Percentiles rank a stretch among this genome's conserved stretches.
These are phyloP conservation scores for Naematelia encephala DNA, from an alignment of 768 basidiomycete genomes.

Conservation along the genomic window DNA sequence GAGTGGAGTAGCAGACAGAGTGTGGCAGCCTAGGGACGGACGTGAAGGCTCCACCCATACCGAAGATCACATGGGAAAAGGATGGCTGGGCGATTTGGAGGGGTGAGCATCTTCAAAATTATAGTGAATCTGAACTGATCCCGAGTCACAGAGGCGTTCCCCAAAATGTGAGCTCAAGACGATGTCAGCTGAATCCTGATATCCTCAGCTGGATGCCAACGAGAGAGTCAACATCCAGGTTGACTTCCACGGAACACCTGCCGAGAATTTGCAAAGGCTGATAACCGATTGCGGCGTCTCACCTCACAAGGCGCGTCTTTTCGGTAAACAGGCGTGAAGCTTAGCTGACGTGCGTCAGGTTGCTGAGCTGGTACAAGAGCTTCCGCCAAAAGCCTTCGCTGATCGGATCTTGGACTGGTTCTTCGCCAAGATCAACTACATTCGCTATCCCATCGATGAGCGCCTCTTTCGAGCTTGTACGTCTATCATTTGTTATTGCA, in stretches of 20 bases:
- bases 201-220: slow-evolving; percentile 29
- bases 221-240: slow-evolving; percentile 40
- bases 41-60: neutral
- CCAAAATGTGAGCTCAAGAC: slow-evolving; percentile 25
- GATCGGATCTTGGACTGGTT: slow-evolving; percentile 77
- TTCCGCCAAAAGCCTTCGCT: slow-evolving; percentile 72
- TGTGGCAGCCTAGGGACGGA: neutral
- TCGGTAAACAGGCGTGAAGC: neutral
- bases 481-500: slow-evolving; percentile 1
- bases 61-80: slow-evolving; percentile 28
- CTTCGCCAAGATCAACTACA: slow-evolving; percentile 70
- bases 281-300: slow-evolving; percentile 90
- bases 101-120: slow-evolving; percentile 17
- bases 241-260: slow-evolving; percentile 56
- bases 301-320: slow-evolving; percentile 61
- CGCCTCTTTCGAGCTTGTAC: slow-evolving; percentile 35
- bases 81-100: slow-evolving; percentile 34
- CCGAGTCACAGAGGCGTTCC: slow-evolving; percentile 30
- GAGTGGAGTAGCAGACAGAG: neutral
- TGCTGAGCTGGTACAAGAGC: slow-evolving; percentile 79
- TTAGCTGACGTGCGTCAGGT: slow-evolving; percentile 52
- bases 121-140: neutral
- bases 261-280: slow-evolving; percentile 71
- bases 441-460: slow-evolving; percentile 86
- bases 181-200: slow-evolving; percentile 13